Percentiles rank a stretch among this genome's conserved stretches.
Evolutionary conservation across 2,329 filamentous ascomycete species (phyloP).

Genomic region (Fusarium begoniae): DNA sequence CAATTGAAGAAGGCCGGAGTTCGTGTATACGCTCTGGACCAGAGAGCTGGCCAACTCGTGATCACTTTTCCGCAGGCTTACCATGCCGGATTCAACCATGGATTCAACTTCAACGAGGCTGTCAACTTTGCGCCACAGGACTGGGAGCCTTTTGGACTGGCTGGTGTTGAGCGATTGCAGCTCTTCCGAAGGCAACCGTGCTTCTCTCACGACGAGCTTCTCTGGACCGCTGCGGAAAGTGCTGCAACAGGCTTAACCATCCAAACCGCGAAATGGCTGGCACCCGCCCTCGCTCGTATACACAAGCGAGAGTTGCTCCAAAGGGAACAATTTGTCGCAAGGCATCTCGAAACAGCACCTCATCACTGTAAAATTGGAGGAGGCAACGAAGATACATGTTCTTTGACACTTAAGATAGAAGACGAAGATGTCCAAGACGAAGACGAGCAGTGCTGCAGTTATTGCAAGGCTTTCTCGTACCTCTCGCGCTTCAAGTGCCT

Average conservation of each 20-base stretch:
- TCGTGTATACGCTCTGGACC: constrained; percentile 92
- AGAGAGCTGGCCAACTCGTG: constrained; percentile 94
- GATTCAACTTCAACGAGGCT: constrained; percentile 98
- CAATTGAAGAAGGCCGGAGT: constrained; percentile 94
- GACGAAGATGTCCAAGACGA: constrained; percentile 86
- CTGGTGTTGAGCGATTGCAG: constrained; percentile 86
- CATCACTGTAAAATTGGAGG: constrained; percentile 61
- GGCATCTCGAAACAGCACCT: constrained; percentile 64
- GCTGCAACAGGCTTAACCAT: constrained; percentile 73
- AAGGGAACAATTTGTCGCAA: constrained; percentile 73
- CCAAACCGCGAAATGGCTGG: constrained; percentile 93
- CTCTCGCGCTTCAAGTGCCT: constrained; percentile 89
- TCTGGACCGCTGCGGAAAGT: constrained; percentile 89
- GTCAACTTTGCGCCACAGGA: constrained; percentile 96
- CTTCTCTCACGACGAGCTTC: constrained; percentile 95
- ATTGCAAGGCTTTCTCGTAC: constrained; percentile 93
- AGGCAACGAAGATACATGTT: constrained; percentile 61
- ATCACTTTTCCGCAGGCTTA: constrained; percentile 97
- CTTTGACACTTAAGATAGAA: constrained; percentile 70
- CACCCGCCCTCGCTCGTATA: constrained; percentile 84
- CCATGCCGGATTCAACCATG: constrained; percentile 97
- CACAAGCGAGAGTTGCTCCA: constrained; percentile 75
- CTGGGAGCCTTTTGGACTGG: constrained; percentile 92
- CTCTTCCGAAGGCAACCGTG: constrained; percentile 91
- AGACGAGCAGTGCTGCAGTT: constrained; percentile 90